Conservation (phyloP, 2,329 filamentous ascomycete genomes). For the Xylaria sp. region DNA sequence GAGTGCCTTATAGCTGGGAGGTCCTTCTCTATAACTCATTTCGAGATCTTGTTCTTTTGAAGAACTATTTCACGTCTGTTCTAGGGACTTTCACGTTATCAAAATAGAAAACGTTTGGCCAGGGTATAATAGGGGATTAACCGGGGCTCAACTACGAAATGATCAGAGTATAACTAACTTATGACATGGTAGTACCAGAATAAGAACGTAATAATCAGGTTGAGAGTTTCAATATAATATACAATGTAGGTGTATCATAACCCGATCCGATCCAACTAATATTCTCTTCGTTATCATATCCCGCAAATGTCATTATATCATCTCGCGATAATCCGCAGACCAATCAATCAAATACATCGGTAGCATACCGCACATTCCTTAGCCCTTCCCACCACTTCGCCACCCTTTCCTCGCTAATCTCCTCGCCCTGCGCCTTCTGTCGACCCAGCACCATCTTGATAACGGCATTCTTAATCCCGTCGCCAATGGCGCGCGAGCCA, state of each 20-base stretch:
- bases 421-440: constrained; percentile 37
- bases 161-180: no score
- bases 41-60: no score
- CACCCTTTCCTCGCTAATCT: constrained; percentile 47
- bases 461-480: constrained; percentile 51
- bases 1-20: no score
- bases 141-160: no score
- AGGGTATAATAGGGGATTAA: no score
- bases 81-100: no score
- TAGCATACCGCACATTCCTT: constrained; percentile 62
- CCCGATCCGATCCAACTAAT: neutral
- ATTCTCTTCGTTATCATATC: neutral
- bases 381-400: constrained; percentile 55
- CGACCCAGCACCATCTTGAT: constrained; percentile 43
- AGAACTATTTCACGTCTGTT: no score
- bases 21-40: no score
- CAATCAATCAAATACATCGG: constrained; percentile 63
- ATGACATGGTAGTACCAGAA: no score
- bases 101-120: no score
- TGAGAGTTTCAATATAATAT: neutral
- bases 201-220: neutral
- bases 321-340: neutral
- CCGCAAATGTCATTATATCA: neutral
- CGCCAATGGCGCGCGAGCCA: constrained; percentile 60
- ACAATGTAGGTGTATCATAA: neutral